Conservation (phyloP, 1,284 basidiomycete species). For the Naganishia liquefaciens region DNA sequence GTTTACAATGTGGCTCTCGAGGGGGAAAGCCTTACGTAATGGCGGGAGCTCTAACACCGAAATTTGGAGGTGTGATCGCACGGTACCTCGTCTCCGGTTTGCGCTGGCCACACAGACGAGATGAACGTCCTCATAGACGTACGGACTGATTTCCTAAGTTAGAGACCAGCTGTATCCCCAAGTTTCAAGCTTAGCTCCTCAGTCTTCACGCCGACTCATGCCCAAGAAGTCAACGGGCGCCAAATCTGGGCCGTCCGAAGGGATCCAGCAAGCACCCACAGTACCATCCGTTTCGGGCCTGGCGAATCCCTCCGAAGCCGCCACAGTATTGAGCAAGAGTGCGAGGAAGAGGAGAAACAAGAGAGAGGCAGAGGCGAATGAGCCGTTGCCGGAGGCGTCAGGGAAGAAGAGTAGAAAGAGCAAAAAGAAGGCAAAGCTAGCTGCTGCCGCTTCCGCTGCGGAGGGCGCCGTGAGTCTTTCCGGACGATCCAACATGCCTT, state of each 20-base stretch:
- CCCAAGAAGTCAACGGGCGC: background rate
- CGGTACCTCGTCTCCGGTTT: background rate
- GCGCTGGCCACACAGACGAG: background rate
- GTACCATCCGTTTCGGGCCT: conserved; percentile 22
- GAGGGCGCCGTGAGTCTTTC: conserved; percentile 30
- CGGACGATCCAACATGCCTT: background rate
- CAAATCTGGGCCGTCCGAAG: conserved; percentile 7
- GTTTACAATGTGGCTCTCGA: background rate
- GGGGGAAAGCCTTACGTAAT: background rate
- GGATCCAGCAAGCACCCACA: conserved; percentile 22
- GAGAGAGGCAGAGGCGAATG: conserved; percentile 6
- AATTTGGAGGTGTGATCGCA: background rate
- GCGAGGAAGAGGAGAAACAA: conserved; percentile 1
- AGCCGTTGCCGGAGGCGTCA: background rate
- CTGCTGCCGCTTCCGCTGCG: conserved; percentile 10
- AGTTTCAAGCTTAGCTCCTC: background rate
- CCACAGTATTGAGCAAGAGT: conserved; percentile 3
- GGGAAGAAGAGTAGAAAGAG: conserved; percentile 21
- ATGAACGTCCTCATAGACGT: background rate
- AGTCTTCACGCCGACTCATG: background rate
- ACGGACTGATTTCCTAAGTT: too few species aligned
- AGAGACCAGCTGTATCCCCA: too few species aligned
- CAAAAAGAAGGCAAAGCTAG: conserved; percentile 33
- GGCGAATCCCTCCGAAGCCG: conserved; percentile 12
- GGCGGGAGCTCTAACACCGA: background rate